phyloP scores from a whole-genome alignment of 2,329 filamentous ascomycete species.

The Lasiodiplodia citricola region DNA sequence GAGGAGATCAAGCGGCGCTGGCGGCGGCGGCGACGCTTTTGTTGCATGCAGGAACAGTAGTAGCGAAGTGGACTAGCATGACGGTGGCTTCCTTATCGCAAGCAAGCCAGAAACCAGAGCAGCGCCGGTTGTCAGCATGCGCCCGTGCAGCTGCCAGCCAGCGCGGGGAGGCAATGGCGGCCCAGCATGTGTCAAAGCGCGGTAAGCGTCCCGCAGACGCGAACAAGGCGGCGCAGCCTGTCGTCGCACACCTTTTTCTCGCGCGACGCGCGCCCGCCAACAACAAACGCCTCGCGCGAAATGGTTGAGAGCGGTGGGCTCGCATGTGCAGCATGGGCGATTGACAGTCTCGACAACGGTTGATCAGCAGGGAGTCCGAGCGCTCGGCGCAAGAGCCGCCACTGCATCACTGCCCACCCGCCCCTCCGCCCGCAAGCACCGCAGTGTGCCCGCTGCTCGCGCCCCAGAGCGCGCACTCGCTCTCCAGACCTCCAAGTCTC shows the following conservation, averaged over 20 bases:
- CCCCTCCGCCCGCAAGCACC: conserved; percentile 13
- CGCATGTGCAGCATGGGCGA: conserved; percentile 14
- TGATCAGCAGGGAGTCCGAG: conserved; percentile 22
- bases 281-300: background rate
- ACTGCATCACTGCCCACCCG: conserved; percentile 15
- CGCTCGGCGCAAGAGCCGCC: conserved; percentile 13
- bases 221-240: background rate
- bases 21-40: conserved; percentile 15
- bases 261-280: background rate
- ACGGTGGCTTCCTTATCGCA: conserved; percentile 26
- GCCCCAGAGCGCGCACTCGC: conserved; percentile 13
- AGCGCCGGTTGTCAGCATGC: conserved; percentile 3
- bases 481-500: conserved; percentile 20
- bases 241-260: conserved; percentile 10
- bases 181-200: background rate
- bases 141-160: conserved; percentile 8
- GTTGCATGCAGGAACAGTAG: conserved; percentile 26
- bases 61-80: conserved; percentile 25
- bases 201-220: conserved; percentile 14
- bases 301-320: conserved; percentile 20
- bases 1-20: background rate
- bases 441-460: conserved; percentile 1
- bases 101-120: background rate
- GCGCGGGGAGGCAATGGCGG: conserved; percentile 7
- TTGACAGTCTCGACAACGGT: conserved; percentile 4